A percentile compares a stretch with the other conserved stretches of the same genome.
phyloP scores from a whole-genome alignment of 2,329 filamentous ascomycete species.

The Aquanectria penicillioides region DNA sequence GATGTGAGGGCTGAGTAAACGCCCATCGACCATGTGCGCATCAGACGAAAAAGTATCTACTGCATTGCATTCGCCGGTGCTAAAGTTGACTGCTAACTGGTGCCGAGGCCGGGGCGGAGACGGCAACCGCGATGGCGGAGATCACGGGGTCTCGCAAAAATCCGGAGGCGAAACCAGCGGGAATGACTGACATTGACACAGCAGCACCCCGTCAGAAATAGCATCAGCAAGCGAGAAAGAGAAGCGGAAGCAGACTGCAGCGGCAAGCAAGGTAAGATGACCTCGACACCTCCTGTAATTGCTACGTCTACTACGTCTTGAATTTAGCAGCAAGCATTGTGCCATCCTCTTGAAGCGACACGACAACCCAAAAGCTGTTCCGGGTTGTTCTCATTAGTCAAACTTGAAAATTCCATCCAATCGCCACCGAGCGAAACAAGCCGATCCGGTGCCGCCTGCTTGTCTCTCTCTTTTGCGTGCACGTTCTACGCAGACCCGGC shows the following conservation, averaged over 20 bases:
- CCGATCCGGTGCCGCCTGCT: conserved; percentile 36
- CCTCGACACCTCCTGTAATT: background rate
- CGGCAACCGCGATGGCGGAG: conserved; percentile 10
- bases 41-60: too few species aligned
- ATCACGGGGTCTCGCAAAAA: conserved; percentile 11
- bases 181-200: too few species aligned
- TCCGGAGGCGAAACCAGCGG: background rate
- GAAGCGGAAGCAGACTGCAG: background rate
- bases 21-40: too few species aligned
- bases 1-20: too few species aligned
- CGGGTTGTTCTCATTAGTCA: conserved; percentile 51
- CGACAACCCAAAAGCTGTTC: conserved; percentile 8
- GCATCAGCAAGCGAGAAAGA: conserved; percentile 1
- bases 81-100: background rate
- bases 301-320: background rate
- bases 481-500: conserved; percentile 23
- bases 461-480: conserved; percentile 31
- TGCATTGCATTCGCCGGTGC: too few species aligned
- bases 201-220: too few species aligned
- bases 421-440: conserved; percentile 27
- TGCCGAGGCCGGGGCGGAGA: conserved; percentile 16
- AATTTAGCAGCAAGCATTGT: background rate
- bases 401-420: conserved; percentile 45
- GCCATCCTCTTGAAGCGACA: conserved; percentile 6
- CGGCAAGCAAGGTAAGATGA: background rate